phyloP scores from a whole-genome alignment of 495 filamentous ascomycete species.

The Parachaetomium inaequale region DNA sequence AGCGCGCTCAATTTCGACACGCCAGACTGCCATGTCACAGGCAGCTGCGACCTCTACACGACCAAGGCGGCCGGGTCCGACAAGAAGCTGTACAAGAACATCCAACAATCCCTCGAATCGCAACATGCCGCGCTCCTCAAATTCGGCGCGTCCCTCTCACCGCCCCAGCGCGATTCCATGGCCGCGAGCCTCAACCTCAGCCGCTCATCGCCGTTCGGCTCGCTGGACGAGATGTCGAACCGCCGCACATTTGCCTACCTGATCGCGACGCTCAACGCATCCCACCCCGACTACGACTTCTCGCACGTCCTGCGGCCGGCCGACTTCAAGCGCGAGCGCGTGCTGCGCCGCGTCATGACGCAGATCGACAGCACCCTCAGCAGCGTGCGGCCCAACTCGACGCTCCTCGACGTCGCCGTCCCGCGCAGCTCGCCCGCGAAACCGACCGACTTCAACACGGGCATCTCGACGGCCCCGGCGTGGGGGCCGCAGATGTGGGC shows the following conservation, averaged over 20 bases:
- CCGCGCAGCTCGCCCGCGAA: slow-evolving; percentile 32
- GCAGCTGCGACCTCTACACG: slow-evolving; percentile 92
- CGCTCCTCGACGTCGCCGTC: slow-evolving; percentile 24
- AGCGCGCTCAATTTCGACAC: slow-evolving; percentile 92
- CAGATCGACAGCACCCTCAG: slow-evolving; percentile 79
- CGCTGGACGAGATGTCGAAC: slow-evolving; percentile 77
- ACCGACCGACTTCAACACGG: slow-evolving; percentile 25
- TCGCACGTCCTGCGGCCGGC: slow-evolving; percentile 80
- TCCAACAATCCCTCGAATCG: slow-evolving; percentile 80
- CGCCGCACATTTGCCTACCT: slow-evolving; percentile 92
- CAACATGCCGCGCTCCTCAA: slow-evolving; percentile 85
- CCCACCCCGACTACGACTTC: slow-evolving; percentile 97
- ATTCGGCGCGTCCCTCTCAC: slow-evolving; percentile 74
- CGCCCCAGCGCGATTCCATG: slow-evolving; percentile 59
- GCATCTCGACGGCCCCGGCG: slow-evolving; percentile 38
- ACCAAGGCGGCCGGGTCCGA: slow-evolving; percentile 92
- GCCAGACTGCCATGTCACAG: slow-evolving; percentile 79
- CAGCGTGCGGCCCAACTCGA: slow-evolving; percentile 64
- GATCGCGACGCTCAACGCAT: slow-evolving; percentile 96
- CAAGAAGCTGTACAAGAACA: slow-evolving; percentile 94
- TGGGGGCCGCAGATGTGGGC: slow-evolving; percentile 91
- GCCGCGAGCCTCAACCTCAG: slow-evolving; percentile 67
- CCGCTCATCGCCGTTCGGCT: slow-evolving; percentile 85
- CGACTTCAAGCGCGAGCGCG: slow-evolving; percentile 80
- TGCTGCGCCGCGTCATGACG: slow-evolving; percentile 71